Evolutionary conservation across 768 basidiomycete genomes (phyloP).

Genomic region (Kondoa malvinella): DNA sequence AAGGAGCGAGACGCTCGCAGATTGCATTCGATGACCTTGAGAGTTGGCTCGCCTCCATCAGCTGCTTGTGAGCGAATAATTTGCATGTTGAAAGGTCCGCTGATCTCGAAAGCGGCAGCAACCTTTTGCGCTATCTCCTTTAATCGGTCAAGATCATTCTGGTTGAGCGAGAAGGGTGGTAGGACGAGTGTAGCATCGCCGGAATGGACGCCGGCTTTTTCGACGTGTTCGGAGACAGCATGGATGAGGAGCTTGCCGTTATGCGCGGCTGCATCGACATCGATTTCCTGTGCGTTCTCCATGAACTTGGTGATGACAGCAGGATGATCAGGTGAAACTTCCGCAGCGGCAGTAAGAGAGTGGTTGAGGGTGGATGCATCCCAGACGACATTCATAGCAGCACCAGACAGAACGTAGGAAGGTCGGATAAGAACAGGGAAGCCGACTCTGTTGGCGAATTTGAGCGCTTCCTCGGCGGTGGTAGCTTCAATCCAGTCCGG

Average conservation of each 20-base stretch:
- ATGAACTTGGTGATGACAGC: constrained; percentile 99
- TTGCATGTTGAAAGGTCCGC: constrained; percentile 99
- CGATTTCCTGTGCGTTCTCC: constrained; percentile 91
- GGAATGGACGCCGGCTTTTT: constrained; percentile 96
- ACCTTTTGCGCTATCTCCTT: constrained; percentile 92
- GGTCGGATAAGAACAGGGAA: constrained; percentile 97
- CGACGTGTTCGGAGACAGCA: constrained; percentile 94
- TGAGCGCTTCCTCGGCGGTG: constrained; percentile 72
- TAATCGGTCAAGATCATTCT: constrained; percentile 62
- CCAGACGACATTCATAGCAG: constrained; percentile 97
- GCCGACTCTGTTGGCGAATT: constrained; percentile 68
- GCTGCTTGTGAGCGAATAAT: constrained; percentile 66
- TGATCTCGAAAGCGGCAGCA: constrained; percentile 83
- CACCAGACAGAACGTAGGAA: constrained; percentile 93
- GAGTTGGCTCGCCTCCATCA: constrained; percentile 40
- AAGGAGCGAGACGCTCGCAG: constrained; percentile 92
- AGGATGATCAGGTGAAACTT: constrained; percentile 89
- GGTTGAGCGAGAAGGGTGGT: constrained; percentile 68
- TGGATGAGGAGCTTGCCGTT: constrained; percentile 81
- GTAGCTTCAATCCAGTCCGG: constrained; percentile 90
- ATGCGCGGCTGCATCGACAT: constrained; percentile 91
- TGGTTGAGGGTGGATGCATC: constrained; percentile 77
- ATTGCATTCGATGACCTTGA: constrained; percentile 99
- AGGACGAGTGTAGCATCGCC: constrained; percentile 95
- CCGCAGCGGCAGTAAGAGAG: constrained; percentile 88